These are phyloP conservation scores for Mucor circinelloides DNA, from an alignment of 371 early-diverging fungal genomes.

Conservation along the genomic window DNA sequence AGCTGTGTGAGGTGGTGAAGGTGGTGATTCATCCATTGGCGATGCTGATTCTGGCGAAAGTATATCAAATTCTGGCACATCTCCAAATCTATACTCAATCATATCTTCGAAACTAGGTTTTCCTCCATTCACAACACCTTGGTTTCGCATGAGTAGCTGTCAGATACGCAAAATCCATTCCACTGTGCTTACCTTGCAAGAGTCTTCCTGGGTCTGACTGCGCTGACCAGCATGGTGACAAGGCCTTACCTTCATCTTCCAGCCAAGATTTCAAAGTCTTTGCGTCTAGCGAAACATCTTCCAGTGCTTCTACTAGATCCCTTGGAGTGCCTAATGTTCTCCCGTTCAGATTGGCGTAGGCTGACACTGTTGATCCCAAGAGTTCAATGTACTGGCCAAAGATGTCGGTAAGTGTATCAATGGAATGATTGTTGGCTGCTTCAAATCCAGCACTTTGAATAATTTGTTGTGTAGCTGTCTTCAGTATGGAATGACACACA, in stretches of 20 bases:
- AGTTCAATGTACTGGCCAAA: slow-evolving; percentile 46
- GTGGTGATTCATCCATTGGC: background rate
- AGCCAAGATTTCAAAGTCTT: slow-evolving; percentile 39
- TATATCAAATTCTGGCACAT: slow-evolving; percentile 19
- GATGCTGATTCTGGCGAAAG: background rate
- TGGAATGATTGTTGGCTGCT: slow-evolving; percentile 37
- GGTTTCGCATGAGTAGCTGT: background rate
- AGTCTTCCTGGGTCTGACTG: slow-evolving; percentile 52
- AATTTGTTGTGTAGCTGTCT: slow-evolving; percentile 47
- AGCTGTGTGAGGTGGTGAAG: background rate
- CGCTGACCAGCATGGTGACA: slow-evolving; percentile 48
- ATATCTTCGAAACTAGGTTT: slow-evolving; percentile 19
- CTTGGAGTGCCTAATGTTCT: slow-evolving; percentile 34
- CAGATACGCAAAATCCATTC: background rate
- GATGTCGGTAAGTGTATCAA: slow-evolving; percentile 47
- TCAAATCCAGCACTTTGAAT: slow-evolving; percentile 55
- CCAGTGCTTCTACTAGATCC: slow-evolving; percentile 41
- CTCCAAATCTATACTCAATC: slow-evolving; percentile 21
- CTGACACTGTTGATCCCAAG: slow-evolving; percentile 39
- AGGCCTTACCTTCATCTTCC: slow-evolving; percentile 44
- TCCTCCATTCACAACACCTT: slow-evolving; percentile 19
- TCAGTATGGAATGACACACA: slow-evolving; percentile 47
- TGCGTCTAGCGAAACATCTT: slow-evolving; percentile 32
- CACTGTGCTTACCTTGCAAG: slow-evolving; percentile 41
- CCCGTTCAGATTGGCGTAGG: slow-evolving; percentile 48